Evolutionary conservation across 768 basidiomycete species (phyloP).

Genomic region (Tylopilus sp.): DNA sequence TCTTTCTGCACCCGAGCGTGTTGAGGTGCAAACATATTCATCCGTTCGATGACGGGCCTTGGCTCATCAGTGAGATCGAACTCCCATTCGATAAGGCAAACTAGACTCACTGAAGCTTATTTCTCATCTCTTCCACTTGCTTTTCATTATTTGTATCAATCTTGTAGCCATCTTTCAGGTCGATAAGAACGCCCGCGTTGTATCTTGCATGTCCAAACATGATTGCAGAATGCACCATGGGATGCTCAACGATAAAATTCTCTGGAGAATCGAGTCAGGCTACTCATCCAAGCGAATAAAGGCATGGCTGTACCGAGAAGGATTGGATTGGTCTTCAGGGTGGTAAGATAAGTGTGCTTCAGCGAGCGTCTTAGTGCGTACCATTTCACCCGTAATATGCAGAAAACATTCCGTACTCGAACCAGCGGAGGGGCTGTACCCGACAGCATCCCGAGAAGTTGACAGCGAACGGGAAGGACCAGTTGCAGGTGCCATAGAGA

Average conservation of each 20-base stretch:
- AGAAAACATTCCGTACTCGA: constrained; percentile 1
- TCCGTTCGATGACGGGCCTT: constrained; percentile 15
- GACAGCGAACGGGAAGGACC: not conserved
- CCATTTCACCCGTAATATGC: constrained; percentile 18
- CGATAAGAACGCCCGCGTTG: constrained; percentile 14
- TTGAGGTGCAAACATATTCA: constrained; percentile 21
- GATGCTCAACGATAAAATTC: constrained; percentile 13
- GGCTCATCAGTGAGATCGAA: not conserved
- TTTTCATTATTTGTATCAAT: constrained; percentile 9
- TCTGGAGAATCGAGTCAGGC: constrained; percentile 7
- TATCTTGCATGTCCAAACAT: constrained; percentile 24
- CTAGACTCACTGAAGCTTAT: constrained; percentile 13
- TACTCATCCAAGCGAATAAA: not conserved
- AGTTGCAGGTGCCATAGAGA: constrained; percentile 1
- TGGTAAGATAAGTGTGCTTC: not conserved
- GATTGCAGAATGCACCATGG: constrained; percentile 14
- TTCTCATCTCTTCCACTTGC: constrained; percentile 10
- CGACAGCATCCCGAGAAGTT: not conserved
- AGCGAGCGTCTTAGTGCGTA: not conserved
- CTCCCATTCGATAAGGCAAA: not conserved
- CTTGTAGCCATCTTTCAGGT: constrained; percentile 7
- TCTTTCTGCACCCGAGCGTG: constrained; percentile 21
- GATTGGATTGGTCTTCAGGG: constrained; percentile 11
- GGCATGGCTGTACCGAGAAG: constrained; percentile 12
- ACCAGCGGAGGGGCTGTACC: not conserved